These are phyloP conservation scores for Emericellopsis terricola DNA, from an alignment of 495 filamentous ascomycete genomes.

Conservation along the genomic window DNA sequence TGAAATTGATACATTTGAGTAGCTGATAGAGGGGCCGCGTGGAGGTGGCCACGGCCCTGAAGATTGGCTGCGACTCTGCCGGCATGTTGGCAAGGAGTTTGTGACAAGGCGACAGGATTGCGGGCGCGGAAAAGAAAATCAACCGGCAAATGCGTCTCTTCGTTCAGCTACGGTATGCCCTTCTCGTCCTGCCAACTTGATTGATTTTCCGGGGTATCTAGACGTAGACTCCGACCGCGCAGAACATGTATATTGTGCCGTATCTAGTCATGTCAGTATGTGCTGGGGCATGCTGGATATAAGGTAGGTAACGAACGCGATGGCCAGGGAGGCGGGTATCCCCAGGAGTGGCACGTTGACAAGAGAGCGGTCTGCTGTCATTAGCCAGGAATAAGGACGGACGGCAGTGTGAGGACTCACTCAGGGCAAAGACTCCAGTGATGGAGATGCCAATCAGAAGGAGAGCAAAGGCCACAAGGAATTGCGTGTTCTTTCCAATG, in stretches of 20 bases:
- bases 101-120: too few relatives aligned
- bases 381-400: not conserved
- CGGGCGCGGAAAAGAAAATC: not conserved
- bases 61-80: constrained; percentile 30
- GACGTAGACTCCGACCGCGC: constrained; percentile 96
- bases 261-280: too few relatives aligned
- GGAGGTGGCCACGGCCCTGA: constrained; percentile 72
- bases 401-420: too few relatives aligned
- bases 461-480: constrained; percentile 63
- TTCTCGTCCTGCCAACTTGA: too few relatives aligned
- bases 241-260: constrained; percentile 95
- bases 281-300: too few relatives aligned
- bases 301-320: constrained; percentile 66
- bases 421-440: constrained; percentile 61
- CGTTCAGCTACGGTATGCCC: constrained; percentile 4
- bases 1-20: constrained; percentile 72
- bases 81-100: constrained; percentile 1
- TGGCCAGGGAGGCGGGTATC: constrained; percentile 68
- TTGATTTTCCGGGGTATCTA: too few relatives aligned
- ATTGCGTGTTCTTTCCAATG: constrained; percentile 68
- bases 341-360: constrained; percentile 60
- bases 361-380: constrained; percentile 60
- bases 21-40: constrained; percentile 79
- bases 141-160: constrained; percentile 1
- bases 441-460: constrained; percentile 48